Percentiles rank a stretch among this genome's conserved stretches.
phyloP scores from a whole-genome alignment of 2,329 filamentous ascomycete genomes.

The Fusarium pininemorale region DNA sequence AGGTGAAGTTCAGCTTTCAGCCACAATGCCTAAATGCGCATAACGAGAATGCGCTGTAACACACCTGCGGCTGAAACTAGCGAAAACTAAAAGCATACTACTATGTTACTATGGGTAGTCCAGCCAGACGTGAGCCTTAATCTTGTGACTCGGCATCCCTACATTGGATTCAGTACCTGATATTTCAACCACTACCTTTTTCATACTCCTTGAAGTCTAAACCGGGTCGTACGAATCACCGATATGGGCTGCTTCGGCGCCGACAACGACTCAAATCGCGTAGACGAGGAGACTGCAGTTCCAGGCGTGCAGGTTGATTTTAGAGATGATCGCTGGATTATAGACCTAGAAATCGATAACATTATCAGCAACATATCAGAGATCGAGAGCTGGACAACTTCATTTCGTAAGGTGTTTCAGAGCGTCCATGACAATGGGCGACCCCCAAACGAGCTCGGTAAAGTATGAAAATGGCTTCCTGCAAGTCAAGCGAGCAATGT shows the following conservation, averaged over 20 bases:
- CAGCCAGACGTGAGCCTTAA: no score
- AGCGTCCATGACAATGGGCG: no score
- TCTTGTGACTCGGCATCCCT: background rate
- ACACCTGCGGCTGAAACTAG: background rate
- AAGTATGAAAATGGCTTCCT: background rate
- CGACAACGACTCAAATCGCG: accelerated
- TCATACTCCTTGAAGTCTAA: background rate
- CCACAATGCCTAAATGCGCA: background rate
- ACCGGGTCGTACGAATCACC: background rate
- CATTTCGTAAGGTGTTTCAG: background rate
- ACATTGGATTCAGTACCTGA: background rate
- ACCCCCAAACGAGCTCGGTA: background rate
- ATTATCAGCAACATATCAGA: background rate
- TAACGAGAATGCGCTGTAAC: background rate
- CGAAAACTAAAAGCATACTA: background rate
- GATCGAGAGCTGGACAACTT: background rate
- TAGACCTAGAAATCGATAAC: background rate
- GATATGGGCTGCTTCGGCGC: background rate
- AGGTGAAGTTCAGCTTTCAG: background rate
- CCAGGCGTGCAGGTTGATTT: background rate
- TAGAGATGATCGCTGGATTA: background rate
- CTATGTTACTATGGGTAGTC: background rate
- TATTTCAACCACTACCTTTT: no score
- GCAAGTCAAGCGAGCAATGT: accelerated
- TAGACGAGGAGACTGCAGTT: background rate